phyloP scores from a whole-genome alignment of 163 green algal species.

The Prototheca wickerhamii region DNA sequence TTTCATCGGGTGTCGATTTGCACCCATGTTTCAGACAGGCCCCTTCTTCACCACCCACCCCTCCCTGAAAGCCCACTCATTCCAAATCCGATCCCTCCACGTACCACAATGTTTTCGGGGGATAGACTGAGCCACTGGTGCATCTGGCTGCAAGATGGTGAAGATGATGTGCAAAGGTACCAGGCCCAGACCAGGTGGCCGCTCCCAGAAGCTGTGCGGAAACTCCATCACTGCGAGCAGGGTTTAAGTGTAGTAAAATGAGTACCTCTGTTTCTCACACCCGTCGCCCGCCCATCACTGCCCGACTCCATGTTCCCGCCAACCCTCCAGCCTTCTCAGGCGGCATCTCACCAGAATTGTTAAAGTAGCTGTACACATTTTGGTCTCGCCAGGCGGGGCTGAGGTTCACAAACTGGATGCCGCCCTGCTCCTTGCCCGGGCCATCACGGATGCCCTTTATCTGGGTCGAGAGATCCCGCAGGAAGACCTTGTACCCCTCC shows the following conservation, averaged over 20 bases:
- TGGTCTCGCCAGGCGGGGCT: conserved; percentile 22
- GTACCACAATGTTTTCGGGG: conserved; percentile 30
- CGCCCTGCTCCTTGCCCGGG: conserved; percentile 5
- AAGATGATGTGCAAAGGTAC: conserved; percentile 38
- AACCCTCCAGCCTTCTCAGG: conserved; percentile 4
- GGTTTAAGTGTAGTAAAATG: neutral
- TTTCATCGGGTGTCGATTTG: too few species aligned
- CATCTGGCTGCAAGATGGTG: conserved; percentile 34
- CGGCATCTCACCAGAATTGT: conserved; percentile 14
- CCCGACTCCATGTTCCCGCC: conserved; percentile 1
- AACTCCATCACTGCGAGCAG: conserved; percentile 14
- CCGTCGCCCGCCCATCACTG: neutral
- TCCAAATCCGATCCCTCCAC: neutral
- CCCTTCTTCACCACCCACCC: too few species aligned
- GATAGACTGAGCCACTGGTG: conserved; percentile 30
- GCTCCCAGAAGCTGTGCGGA: conserved; percentile 37
- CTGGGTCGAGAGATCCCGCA: conserved; percentile 22
- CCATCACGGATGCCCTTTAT: conserved; percentile 4
- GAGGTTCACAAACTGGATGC: conserved; percentile 34
- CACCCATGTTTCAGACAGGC: neutral
- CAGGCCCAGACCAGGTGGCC: conserved; percentile 40
- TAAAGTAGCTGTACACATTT: conserved; percentile 30
- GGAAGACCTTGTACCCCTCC: conserved; percentile 27
- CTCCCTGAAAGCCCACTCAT: neutral
- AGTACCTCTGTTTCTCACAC: neutral